Percentiles rank a stretch among this genome's conserved stretches.
Conservation (phyloP, 1,284 basidiomycete genomes). For the Tylopilus orsonianus region DNA sequence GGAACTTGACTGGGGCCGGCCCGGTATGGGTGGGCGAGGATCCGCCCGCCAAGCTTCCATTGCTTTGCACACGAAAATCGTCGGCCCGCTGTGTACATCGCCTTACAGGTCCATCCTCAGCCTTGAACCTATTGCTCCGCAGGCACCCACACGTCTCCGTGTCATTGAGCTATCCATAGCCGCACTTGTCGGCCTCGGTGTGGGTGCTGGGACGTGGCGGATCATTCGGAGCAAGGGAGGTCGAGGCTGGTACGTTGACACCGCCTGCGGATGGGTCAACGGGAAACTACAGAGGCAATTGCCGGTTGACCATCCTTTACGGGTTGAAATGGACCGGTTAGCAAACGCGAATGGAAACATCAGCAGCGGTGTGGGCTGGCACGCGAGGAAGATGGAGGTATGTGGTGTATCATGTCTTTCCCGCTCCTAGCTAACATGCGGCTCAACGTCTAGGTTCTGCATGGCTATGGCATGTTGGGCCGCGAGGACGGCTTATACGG, state of each 20-base stretch:
- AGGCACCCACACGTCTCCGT: conserved; percentile 74
- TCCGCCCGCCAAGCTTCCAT: conserved; percentile 57
- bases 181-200: conserved; percentile 69
- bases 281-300: conserved; percentile 63
- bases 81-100: conserved; percentile 77
- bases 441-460: conserved; percentile 54
- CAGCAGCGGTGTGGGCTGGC: conserved; percentile 90
- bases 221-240: conserved; percentile 90
- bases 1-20: conserved; percentile 60
- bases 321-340: conserved; percentile 69
- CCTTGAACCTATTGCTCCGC: conserved; percentile 33
- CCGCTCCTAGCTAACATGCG: conserved; percentile 7
- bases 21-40: conserved; percentile 36
- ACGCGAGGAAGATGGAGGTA: conserved; percentile 96
- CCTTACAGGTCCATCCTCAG: conserved; percentile 66
- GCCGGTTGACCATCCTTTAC: conserved; percentile 59
- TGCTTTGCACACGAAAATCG: conserved; percentile 67
- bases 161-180: conserved; percentile 86
- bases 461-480: conserved; percentile 88
- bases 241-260: conserved; percentile 94
- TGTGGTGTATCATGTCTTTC: conserved; percentile 24
- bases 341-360: conserved; percentile 87
- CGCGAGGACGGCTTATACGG: conserved; percentile 92
- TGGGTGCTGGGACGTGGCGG: conserved; percentile 83
- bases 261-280: conserved; percentile 77